phyloP scores from a whole-genome alignment of 345 rosid genomes.

The Psidium guajava region DNA sequence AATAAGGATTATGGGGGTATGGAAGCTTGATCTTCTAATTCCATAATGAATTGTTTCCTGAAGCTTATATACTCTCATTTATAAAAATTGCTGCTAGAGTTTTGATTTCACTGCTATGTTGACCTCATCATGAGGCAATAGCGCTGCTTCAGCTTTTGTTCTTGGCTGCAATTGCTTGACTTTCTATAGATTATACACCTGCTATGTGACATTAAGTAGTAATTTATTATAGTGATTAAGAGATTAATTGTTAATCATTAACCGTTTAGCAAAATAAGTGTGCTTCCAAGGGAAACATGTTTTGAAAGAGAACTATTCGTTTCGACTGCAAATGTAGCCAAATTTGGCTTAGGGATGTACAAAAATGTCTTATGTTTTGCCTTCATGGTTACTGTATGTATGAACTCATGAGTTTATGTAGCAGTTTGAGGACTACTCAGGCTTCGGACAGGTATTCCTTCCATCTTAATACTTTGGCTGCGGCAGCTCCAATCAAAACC shows the following conservation, averaged over 20 bases:
- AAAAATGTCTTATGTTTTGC: neutral
- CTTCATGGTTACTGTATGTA: neutral
- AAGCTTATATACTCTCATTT: neutral
- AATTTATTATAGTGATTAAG: no score
- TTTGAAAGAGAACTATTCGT: neutral
- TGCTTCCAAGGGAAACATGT: neutral
- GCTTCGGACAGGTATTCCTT: neutral
- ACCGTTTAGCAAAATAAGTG: neutral
- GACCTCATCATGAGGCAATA: neutral
- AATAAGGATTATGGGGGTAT: conserved; percentile 97
- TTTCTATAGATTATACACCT: no score
- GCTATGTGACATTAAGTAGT: no score
- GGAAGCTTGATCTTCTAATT: neutral
- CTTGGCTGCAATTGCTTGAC: neutral
- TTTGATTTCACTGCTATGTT: neutral
- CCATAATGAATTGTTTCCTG: neutral
- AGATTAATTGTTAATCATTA: no score
- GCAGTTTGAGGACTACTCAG: neutral
- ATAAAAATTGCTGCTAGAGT: neutral
- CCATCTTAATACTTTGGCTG: neutral
- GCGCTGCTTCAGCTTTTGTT: neutral
- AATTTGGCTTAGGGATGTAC: neutral
- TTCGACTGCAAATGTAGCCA: neutral
- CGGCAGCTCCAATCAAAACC: neutral
- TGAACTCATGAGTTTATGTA: neutral